phyloP scores from a whole-genome alignment of 1,284 basidiomycete species.

The Ustilago tritici region DNA sequence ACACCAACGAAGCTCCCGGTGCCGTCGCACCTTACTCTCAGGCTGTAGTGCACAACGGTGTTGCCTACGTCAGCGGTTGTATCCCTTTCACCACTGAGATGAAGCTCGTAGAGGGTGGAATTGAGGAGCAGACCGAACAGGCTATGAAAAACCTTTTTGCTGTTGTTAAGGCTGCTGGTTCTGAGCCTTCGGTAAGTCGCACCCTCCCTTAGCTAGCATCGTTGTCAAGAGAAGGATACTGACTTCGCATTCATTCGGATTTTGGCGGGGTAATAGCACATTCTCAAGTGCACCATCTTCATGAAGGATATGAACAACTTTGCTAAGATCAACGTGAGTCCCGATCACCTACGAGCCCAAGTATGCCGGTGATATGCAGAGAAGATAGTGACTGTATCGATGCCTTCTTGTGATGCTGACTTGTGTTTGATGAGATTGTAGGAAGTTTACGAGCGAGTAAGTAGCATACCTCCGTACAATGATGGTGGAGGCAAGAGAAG shows the following conservation, averaged over 20 bases:
- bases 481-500: not conserved
- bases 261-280: constrained; percentile 19
- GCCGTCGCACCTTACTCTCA: constrained; percentile 73
- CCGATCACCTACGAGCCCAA: not conserved
- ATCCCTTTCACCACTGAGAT: constrained; percentile 85
- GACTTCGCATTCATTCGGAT: not conserved
- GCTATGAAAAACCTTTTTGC: constrained; percentile 87
- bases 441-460: constrained; percentile 68
- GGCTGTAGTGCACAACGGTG: constrained; percentile 81
- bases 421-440: not conserved
- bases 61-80: constrained; percentile 90
- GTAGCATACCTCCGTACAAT: not conserved
- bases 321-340: constrained; percentile 78
- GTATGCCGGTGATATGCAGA: too few relatives aligned
- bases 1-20: constrained; percentile 64
- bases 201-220: not conserved
- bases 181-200: constrained; percentile 47
- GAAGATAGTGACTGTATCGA: too few relatives aligned
- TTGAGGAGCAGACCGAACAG: constrained; percentile 86
- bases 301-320: constrained; percentile 94
- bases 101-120: constrained; percentile 80
- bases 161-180: constrained; percentile 83
- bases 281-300: constrained; percentile 76
- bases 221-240: not conserved
- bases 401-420: too few relatives aligned